Base-by-base conservation (phyloP, 2,329 filamentous ascomycete species). In the Colletotrichum sojae region DNA sequence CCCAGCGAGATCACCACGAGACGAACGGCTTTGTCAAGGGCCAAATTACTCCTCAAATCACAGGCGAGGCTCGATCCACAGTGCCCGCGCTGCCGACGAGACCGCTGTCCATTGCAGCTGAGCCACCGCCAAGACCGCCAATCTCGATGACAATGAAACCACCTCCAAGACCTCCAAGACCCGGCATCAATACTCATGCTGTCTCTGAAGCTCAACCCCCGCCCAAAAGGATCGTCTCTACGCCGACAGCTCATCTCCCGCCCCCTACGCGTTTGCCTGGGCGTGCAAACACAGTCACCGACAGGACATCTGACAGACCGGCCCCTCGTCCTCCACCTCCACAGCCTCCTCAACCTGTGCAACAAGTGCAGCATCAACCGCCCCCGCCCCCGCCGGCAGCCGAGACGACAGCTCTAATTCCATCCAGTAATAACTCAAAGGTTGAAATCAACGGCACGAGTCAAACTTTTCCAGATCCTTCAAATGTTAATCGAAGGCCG, bases 401-500 rank as follows among this genome's bases (percentile, higher is more conserved):
- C 48, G 77, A 86, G 1, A 78, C 85, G 15, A 84, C 58, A 13
- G 48, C 67, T 16, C 40, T 69, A 9, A 69, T 69, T 6, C 67
- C 67, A n/a, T 69, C 67, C 20, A 56, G 51, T 20, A 69, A 56
- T 22, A 60, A 18, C 89, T 12, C 79, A 83, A 57, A 83, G 83
- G 20, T 88, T 86, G 9, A 88, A 93, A 57, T 69, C 10, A 69
- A 67, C n/a, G 67, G 67, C 16, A 49, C 56, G 13, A 52, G 18
- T 22, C 62, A 58, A 13, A 67, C 45, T 22, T 98, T 93, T 77
- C 96, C 96, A 0, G 95, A 99, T 79, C 85, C 92, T 1, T 93
- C 94, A 1, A 91, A 92, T 72, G 89, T 94, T 2, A 99, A 98
- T 76, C 90, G 96, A 57, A 89, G 94, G 56, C 92, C 94, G 16